phyloP scores from a whole-genome alignment of 495 filamentous ascomycete species.

The Talaromyces trachyspermus region DNA sequence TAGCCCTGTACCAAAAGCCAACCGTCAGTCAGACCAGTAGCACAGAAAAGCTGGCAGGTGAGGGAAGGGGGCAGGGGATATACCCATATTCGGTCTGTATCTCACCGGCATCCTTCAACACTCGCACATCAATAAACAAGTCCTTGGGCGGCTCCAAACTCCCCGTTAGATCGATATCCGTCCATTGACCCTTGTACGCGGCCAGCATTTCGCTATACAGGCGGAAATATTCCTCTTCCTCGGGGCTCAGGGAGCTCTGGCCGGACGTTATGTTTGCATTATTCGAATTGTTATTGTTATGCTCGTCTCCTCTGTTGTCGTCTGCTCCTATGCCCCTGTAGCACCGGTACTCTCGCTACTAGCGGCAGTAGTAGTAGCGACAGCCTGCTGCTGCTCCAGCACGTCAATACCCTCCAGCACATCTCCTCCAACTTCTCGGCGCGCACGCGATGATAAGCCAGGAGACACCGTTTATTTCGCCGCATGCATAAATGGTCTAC shows the following conservation, averaged over 20 bases:
- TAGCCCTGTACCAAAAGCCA: constrained; percentile 51
- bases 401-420: constrained; percentile 88
- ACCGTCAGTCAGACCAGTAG: background rate
- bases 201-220: constrained; percentile 88
- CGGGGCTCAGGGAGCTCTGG: constrained; percentile 81
- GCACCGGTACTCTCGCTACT: constrained; percentile 16
- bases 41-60: constrained; percentile 1
- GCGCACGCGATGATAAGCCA: constrained; percentile 88
- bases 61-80: constrained; percentile 18
- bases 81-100: constrained; percentile 99
- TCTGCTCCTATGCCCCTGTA: background rate
- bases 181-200: constrained; percentile 98
- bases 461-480: constrained; percentile 89
- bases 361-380: constrained; percentile 6
- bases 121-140: constrained; percentile 95
- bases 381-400: constrained; percentile 49
- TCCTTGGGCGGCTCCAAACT: constrained; percentile 90
- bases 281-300: constrained; percentile 12
- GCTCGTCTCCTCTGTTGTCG: background rate
- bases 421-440: constrained; percentile 90
- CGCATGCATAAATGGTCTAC: constrained; percentile 94
- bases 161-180: constrained; percentile 93
- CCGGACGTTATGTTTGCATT: too few species aligned
- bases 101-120: constrained; percentile 94
- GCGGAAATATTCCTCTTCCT: constrained; percentile 94